Evolutionary conservation across 108 stramenopile genomes (phyloP), one percentile per base, ranked within the genome.

Genomic region (Cyclostephanos invisitatus): DNA sequence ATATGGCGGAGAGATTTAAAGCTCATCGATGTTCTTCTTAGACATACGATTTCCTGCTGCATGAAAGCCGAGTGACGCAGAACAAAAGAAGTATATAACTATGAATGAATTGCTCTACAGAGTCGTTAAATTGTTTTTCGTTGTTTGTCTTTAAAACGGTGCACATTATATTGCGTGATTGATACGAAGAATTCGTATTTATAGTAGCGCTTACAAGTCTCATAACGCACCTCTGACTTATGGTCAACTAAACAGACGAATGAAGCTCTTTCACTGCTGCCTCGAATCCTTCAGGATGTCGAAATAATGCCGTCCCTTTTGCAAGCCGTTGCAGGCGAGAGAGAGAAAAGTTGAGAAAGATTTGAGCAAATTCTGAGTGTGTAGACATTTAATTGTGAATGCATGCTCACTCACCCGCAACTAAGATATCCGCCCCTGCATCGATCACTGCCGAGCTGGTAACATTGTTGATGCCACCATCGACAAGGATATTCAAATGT

Each of bases 1-100:
- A 7, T 96, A 96, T 70, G 97, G 96, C 9, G 97, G 96, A 37
- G 97, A 98, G 64, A 74, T 80, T 53, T 80, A 55, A 70, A 29
- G 54, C 25, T 15, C 10, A 24, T 25, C 5, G 10, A 6, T 20
- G 51, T 21, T 53, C 21, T 6, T 24, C 53, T 54, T 24, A 24
- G 53, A 54, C 53, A 54, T 14, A 40, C 10, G 11, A 11, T 3
- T 40, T 11, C 11, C 40, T 32, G 32, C 32, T 3, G 32, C 32
- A 32, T 32, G 32, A 32, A 4, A 32, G 32, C 32, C 32, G 32
- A 32, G 4, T 32, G 32, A 32, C 32, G 32, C 32, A 32, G 32
- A 32, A 32, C 4, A 32, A 32, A 32, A 32, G 32, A 32, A 32
- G 32, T 32, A 32, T 32, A 32, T 32, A 32, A 32, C 32, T 32